These are phyloP conservation scores for Trichosporon sp. DNA, from an alignment of 1,284 basidiomycete genomes.

Conservation along the genomic window DNA sequence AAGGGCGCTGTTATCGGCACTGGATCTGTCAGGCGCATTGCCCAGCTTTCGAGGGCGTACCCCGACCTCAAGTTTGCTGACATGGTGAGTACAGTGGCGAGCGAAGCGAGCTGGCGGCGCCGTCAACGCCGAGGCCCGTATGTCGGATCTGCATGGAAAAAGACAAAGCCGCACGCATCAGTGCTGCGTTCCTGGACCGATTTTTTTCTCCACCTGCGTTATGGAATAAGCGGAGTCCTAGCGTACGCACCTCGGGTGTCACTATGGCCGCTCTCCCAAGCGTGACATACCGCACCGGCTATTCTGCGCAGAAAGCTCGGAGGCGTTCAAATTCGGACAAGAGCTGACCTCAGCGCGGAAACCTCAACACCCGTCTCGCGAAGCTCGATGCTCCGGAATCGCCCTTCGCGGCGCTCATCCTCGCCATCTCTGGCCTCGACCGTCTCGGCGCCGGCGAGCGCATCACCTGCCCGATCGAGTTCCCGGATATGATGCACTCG, in stretches of 20 bases:
- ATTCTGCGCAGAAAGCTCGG: too few species aligned
- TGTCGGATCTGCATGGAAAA: not conserved
- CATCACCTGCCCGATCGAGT: conserved; percentile 67
- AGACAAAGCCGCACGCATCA: not conserved
- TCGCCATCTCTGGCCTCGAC: conserved; percentile 89
- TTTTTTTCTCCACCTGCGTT: too few species aligned
- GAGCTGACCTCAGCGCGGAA: conserved; percentile 50
- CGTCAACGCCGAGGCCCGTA: not conserved
- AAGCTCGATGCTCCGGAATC: conserved; percentile 76
- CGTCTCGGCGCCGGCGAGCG: conserved; percentile 72
- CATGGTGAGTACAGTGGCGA: conserved; percentile 59
- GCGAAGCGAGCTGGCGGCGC: too few species aligned
- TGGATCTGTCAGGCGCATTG: conserved; percentile 85
- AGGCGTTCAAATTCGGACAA: too few species aligned
- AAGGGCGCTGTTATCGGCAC: conserved; percentile 88
- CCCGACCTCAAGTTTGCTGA: conserved; percentile 79
- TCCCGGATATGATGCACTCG: conserved; percentile 76
- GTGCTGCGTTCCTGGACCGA: too few species aligned
- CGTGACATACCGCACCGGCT: too few species aligned
- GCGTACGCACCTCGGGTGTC: too few species aligned
- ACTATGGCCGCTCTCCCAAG: too few species aligned
- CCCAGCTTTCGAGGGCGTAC: conserved; percentile 77
- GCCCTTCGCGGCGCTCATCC: conserved; percentile 83
- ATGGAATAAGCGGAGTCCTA: too few species aligned
- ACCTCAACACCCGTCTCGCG: conserved; percentile 67